Evolutionary conservation across 2,329 filamentous ascomycete species (phyloP), one percentile per base, ranked within the genome.

Genomic region (Stemphylium vesicarium): DNA sequence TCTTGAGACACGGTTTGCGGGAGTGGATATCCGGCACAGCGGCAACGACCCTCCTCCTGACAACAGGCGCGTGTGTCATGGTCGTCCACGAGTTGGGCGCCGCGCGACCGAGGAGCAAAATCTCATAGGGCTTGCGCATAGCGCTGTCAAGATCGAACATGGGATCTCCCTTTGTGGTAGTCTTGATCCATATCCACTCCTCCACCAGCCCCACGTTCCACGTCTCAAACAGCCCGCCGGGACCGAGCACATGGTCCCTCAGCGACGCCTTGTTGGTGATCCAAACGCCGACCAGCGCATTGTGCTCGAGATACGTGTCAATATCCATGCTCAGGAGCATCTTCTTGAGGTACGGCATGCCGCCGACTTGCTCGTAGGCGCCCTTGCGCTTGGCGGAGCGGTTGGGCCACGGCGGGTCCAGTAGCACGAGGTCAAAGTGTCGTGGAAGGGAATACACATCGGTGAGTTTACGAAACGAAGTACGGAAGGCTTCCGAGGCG

Each of bases 321-420:
- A 92, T 69, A 51, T 78, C 74, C 75, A 80, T 78, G 13, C 59
- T 65, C 2, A 72, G 53, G 0, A 81, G 62, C 57, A 80, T 69
- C 18, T 67, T 65, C 46, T 68, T 68, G 50, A 86, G 79, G 44
- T 84, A 80, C 11, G 76, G 66, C 40, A 83, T 69, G 71, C 61
- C 80, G 65, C 66, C 65, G 38, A 70, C 71, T 72, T 61, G 75
- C 66, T 70, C 86, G 84, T 59, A 81, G 1, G 63, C 75, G 77
- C 74, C 80, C 65, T 84, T 86, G 35, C 88, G 81, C 62, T 83
- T 83, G 12, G 85, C 90, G 5, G 90, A 93, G 40, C 87, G 84
- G 68, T 92, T 94, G 0, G 90, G 89, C 90, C 91, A 94, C 1
- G 91, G 90, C 3, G 91, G 91, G 68, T 94, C 90, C 16, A 93